A percentile compares a stretch with the other conserved stretches of the same genome.
phyloP scores from a whole-genome alignment of 768 basidiomycete genomes.

The Phlegmacium glaucopus region DNA sequence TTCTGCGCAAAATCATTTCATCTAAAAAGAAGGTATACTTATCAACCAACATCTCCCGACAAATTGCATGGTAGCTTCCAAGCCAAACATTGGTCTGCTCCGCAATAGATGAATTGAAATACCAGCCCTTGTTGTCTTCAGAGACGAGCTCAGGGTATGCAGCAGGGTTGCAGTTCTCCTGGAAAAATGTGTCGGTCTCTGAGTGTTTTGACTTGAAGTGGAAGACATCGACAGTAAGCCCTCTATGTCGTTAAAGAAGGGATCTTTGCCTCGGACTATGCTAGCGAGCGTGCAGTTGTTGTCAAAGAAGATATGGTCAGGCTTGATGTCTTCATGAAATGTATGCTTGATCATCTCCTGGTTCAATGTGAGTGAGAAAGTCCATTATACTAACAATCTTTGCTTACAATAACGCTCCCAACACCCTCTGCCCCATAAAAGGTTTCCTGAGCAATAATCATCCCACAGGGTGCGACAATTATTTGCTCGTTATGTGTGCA shows the following conservation, averaged over 20 bases:
- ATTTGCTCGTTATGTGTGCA: slow-evolving; percentile 29
- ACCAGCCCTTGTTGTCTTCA: neutral
- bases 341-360: slow-evolving; percentile 15
- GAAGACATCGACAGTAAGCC: neutral
- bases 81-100: slow-evolving; percentile 6
- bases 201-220: slow-evolving; percentile 5
- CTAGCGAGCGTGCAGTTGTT: slow-evolving; percentile 21
- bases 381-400: slow-evolving; percentile 6
- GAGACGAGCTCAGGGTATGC: slow-evolving; percentile 10
- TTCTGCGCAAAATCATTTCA: slow-evolving; percentile 27
- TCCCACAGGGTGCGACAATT: slow-evolving; percentile 26
- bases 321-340: slow-evolving; percentile 11
- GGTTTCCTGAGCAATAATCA: slow-evolving; percentile 21
- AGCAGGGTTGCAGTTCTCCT: slow-evolving; percentile 1
- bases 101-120: slow-evolving; percentile 25
- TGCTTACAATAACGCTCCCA: slow-evolving; percentile 16
- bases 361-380: neutral
- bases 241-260: neutral
- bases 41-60: slow-evolving; percentile 23
- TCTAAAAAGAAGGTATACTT: slow-evolving; percentile 31
- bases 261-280: neutral
- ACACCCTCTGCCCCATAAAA: slow-evolving; percentile 22
- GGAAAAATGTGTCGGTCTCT: neutral
- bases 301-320: slow-evolving; percentile 26
- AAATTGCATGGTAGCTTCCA: slow-evolving; percentile 25